phyloP scores from a whole-genome alignment of 2,329 filamentous ascomycete genomes.

The Phyllosticta capitalensis region DNA sequence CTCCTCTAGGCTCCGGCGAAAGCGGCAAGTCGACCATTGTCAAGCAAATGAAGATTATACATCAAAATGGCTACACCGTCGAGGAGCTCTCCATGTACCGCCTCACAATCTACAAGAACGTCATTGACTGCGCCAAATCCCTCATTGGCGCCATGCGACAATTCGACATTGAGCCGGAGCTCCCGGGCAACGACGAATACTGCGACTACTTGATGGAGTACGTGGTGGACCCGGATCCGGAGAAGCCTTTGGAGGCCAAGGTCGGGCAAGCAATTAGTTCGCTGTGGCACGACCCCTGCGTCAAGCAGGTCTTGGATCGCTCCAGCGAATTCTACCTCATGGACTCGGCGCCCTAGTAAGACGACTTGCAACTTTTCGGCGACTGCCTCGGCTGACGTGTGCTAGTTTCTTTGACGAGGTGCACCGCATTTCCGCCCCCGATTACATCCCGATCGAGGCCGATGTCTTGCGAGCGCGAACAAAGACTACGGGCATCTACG shows the following conservation, averaged over 20 bases:
- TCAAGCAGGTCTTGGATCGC: slow-evolving; percentile 75
- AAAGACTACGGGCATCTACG: slow-evolving; percentile 98
- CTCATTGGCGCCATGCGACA: slow-evolving; percentile 86
- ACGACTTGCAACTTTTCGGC: slow-evolving; percentile 12
- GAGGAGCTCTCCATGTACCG: slow-evolving; percentile 93
- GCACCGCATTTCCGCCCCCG: slow-evolving; percentile 66
- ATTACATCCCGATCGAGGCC: slow-evolving; percentile 88
- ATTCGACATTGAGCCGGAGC: slow-evolving; percentile 73
- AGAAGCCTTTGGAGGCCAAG: slow-evolving; percentile 69
- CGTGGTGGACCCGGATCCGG: slow-evolving; percentile 80
- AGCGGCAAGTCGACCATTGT: slow-evolving; percentile 99
- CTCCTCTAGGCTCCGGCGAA: slow-evolving; percentile 73
- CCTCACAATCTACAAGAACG: slow-evolving; percentile 94
- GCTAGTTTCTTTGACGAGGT: slow-evolving; percentile 92
- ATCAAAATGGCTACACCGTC: slow-evolving; percentile 91
- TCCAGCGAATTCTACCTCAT: slow-evolving; percentile 98
- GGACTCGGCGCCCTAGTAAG: slow-evolving; percentile 98
- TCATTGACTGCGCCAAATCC: slow-evolving; percentile 92
- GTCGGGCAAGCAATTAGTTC: slow-evolving; percentile 76
- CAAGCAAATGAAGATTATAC: slow-evolving; percentile 99
- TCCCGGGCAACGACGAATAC: slow-evolving; percentile 60
- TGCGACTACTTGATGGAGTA: slow-evolving; percentile 79
- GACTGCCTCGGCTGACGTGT: slow-evolving; percentile 14
- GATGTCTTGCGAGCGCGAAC: slow-evolving; percentile 93
- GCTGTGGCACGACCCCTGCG: slow-evolving; percentile 83